Base-by-base conservation (phyloP, 768 basidiomycete genomes). In the Russula compacta region DNA sequence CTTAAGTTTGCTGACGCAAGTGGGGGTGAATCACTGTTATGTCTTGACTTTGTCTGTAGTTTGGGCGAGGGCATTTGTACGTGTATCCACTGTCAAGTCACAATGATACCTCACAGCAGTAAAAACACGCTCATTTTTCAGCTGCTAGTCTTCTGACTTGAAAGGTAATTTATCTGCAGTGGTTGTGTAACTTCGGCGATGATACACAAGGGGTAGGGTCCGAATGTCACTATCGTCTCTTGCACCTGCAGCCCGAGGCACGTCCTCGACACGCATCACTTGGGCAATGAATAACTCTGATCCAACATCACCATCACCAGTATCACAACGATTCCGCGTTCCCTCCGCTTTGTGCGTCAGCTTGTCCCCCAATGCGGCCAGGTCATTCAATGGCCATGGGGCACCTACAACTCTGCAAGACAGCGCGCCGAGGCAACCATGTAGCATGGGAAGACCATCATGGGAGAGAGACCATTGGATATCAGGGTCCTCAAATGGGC, bases 271-370 rank as follows among this genome's bases (percentile, higher is more conserved):
- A 32, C 83, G 73, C 35, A 83, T 72, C 11, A 95, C 91, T n/a
- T 79, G 75, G 14, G 89, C 92, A 63, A 95, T 83, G 72, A 92
- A 93, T 44, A 95, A 73, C 75, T 92, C 86, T 42, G 85, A 87
- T 67, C 70, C 76, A 53, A 75, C 69, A 7, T 74, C 77, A 7
- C 74, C 77, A 11, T 69, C 68, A n/a, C n/a, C n/a, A 56, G 65
- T 70, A 29, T 68, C 68, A 64, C 71, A 32, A 49, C 61, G 44
- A 39, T 64, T 29, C 17, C 24, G 58, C 7, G 47, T 53, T 24
- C 55, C 62, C 32, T 64, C 49, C 55, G 64, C 32, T 44, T 68
- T 49, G n/a, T 53, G 32, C 56, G 61, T 36, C 58, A 61, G 38
- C 54, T 66, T 53, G 35, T 63, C 61, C 67, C 44, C 71, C 21